Percentiles rank a stretch among this genome's conserved stretches.
Conservation (phyloP, 129 eudicot species). For the Sambucus nigra region DNA sequence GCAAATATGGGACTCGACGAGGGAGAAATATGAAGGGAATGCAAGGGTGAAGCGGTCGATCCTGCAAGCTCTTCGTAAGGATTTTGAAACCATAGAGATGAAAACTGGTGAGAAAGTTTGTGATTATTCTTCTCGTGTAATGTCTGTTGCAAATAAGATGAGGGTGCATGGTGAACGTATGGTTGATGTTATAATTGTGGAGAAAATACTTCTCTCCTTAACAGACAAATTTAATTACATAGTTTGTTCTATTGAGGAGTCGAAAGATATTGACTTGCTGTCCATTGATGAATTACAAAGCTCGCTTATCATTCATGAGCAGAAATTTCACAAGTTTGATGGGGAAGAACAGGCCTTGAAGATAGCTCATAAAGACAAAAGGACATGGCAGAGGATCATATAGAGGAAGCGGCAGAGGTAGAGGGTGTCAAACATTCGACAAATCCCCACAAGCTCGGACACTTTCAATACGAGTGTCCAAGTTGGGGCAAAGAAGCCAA, state of each 20-base stretch:
- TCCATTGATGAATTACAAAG: slow-evolving; percentile 4
- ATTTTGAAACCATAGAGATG: slow-evolving; percentile 1
- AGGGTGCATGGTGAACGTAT: background rate
- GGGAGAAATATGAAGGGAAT: background rate
- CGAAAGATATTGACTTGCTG: slow-evolving; percentile 2
- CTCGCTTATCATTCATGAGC: slow-evolving; percentile 1
- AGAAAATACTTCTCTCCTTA: background rate
- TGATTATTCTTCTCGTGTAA: background rate
- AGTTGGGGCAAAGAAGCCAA: background rate
- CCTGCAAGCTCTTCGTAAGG: background rate
- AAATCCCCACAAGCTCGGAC: background rate
- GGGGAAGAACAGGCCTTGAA: slow-evolving; percentile 2
- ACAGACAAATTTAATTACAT: background rate
- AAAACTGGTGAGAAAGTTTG: background rate
- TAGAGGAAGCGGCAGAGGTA: background rate
- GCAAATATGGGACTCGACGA: too few relatives aligned
- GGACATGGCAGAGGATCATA: background rate
- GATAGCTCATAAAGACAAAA: background rate
- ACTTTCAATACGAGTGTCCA: background rate
- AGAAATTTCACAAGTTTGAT: background rate
- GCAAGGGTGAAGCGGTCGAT: background rate
- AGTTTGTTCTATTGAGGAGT: slow-evolving; percentile 5
- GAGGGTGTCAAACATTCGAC: background rate
- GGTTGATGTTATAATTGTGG: background rate
- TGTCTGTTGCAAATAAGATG: background rate